A percentile compares a stretch with the other conserved stretches of the same genome.
These are phyloP conservation scores for Annulohypoxylon moriforme DNA, from an alignment of 495 filamentous ascomycete species.

Conservation along the genomic window DNA sequence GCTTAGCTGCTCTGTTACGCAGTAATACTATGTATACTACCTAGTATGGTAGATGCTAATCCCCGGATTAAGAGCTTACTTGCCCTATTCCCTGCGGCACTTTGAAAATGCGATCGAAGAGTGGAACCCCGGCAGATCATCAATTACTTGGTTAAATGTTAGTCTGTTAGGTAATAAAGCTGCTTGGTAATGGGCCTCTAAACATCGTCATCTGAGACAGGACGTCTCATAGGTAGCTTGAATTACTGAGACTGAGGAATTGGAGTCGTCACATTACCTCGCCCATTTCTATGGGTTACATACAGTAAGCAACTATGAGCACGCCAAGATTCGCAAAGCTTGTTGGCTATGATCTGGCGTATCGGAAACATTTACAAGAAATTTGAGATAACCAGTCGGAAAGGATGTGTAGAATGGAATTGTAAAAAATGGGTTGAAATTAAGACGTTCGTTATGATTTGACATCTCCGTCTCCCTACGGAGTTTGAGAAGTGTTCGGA, in stretches of 20 bases:
- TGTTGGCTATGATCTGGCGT: conserved; percentile 30
- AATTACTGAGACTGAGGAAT: conserved; percentile 40
- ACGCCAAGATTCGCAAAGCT: conserved; percentile 43
- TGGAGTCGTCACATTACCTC: conserved; percentile 45
- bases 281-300: conserved; percentile 40
- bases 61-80: conserved; percentile 22
- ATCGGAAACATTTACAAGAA: conserved; percentile 24
- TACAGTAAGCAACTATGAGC: conserved; percentile 45
- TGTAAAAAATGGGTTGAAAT: conserved; percentile 4
- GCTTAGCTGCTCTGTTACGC: conserved; percentile 18
- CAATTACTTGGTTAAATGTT: conserved; percentile 24
- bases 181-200: conserved; percentile 39
- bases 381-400: conserved; percentile 24
- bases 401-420: conserved; percentile 10
- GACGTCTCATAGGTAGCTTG: conserved; percentile 36
- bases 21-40: conserved; percentile 6
- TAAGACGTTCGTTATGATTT: conserved; percentile 8
- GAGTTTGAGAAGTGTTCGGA: background rate
- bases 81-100: conserved; percentile 11
- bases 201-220: conserved; percentile 37
- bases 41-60: too few species aligned
- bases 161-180: conserved; percentile 34
- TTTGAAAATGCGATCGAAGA: conserved; percentile 16
- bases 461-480: conserved; percentile 3
- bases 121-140: conserved; percentile 36